phyloP scores from a whole-genome alignment of 306 rosid genomes.

The Begonia masoniana region DNA sequence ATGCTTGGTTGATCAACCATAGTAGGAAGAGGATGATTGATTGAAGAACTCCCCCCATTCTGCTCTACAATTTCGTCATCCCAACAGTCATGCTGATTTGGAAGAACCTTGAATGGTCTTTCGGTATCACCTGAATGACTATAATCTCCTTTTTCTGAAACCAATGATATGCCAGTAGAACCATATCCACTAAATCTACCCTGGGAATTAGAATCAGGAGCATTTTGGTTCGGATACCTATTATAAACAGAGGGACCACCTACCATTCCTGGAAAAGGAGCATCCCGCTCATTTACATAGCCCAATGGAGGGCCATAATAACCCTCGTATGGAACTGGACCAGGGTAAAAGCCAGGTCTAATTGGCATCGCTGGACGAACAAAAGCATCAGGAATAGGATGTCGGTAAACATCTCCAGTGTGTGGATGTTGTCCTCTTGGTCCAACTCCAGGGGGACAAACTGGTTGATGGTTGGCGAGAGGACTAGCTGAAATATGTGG shows the following conservation, averaged over 20 bases:
- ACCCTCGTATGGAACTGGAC: constrained; percentile 65
- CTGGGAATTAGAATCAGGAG: constrained; percentile 48
- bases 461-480: constrained; percentile 47
- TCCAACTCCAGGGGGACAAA: constrained; percentile 55
- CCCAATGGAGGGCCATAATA: constrained; percentile 67
- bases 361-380: constrained; percentile 71
- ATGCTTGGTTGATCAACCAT: constrained; percentile 31
- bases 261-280: constrained; percentile 59
- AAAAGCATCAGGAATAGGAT: constrained; percentile 75
- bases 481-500: constrained; percentile 61
- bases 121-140: constrained; percentile 42
- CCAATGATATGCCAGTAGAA: constrained; percentile 30
- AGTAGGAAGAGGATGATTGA: constrained; percentile 18
- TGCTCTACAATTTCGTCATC: constrained; percentile 51
- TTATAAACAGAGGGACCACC: constrained; percentile 50
- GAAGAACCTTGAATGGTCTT: constrained; percentile 80
- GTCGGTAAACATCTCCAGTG: constrained; percentile 76
- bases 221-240: constrained; percentile 44
- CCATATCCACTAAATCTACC: constrained; percentile 48
- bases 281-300: constrained; percentile 70
- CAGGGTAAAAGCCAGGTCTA: constrained; percentile 80
- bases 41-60: constrained; percentile 31
- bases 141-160: constrained; percentile 44
- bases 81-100: constrained; percentile 56
- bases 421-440: constrained; percentile 73